A percentile compares a stretch with the other conserved stretches of the same genome.
These are phyloP conservation scores for Neopestalotiopsis sp. DNA, from an alignment of 2,329 filamentous ascomycete genomes.

Conservation along the genomic window DNA sequence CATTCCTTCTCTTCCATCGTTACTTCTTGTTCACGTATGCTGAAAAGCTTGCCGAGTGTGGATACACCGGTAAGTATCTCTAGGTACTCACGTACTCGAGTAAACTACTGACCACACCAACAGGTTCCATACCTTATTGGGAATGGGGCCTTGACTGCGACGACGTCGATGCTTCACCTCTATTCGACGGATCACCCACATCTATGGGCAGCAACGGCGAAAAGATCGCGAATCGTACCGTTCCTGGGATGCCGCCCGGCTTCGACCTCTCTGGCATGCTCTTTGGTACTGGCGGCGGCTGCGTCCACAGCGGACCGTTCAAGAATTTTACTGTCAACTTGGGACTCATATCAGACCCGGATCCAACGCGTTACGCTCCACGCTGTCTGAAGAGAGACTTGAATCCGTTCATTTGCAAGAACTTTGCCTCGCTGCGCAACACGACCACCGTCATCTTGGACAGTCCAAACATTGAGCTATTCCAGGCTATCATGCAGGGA, in stretches of 20 bases:
- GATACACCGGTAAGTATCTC: slow-evolving; percentile 38
- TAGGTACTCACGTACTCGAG: slow-evolving; percentile 25
- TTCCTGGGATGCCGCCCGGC: slow-evolving; percentile 16
- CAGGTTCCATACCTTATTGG: slow-evolving; percentile 38
- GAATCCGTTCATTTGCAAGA: slow-evolving; percentile 35
- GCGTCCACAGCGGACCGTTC: slow-evolving; percentile 53
- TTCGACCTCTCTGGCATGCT: slow-evolving; percentile 38
- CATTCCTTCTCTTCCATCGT: slow-evolving; percentile 44
- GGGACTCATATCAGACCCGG: slow-evolving; percentile 38
- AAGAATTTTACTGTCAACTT: slow-evolving; percentile 45
- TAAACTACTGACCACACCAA: background rate
- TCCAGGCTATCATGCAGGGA: slow-evolving; percentile 48
- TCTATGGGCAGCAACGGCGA: slow-evolving; percentile 52
- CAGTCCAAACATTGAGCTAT: slow-evolving; percentile 40
- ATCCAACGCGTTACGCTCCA: slow-evolving; percentile 44
- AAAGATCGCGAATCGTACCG: slow-evolving; percentile 30
- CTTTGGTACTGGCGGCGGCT: slow-evolving; percentile 58
- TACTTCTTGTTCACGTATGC: slow-evolving; percentile 43
- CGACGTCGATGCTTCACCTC: slow-evolving; percentile 43
- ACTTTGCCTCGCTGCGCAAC: slow-evolving; percentile 37
- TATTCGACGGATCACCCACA: slow-evolving; percentile 52
- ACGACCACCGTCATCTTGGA: slow-evolving; percentile 44
- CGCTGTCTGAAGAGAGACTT: slow-evolving; percentile 50
- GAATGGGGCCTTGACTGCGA: slow-evolving; percentile 46
- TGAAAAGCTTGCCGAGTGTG: slow-evolving; percentile 41